Evolutionary conservation across 2,329 filamentous ascomycete species (phyloP).

Genomic region (Pseudocercospora fuligena): DNA sequence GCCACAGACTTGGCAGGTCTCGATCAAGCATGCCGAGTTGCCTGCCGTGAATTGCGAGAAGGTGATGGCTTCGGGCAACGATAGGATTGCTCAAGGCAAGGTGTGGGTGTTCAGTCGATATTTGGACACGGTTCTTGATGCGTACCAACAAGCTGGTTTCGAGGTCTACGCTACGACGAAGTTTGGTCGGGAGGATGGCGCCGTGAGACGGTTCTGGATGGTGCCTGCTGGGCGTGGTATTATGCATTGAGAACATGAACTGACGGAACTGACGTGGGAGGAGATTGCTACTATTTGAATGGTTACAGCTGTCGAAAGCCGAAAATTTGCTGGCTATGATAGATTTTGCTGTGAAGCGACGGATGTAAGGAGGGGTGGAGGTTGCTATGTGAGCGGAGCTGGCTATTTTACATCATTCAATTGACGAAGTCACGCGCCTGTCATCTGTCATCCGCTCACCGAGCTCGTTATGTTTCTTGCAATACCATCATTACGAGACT

Average conservation of each 20-base stretch:
- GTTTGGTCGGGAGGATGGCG: not conserved
- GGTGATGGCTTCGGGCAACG: not conserved
- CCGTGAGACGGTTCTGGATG: not conserved
- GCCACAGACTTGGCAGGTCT: not conserved
- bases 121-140: not conserved
- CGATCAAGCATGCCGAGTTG: not conserved
- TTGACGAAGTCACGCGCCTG: too few relatives aligned
- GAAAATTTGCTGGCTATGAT: not conserved
- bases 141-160: conserved; percentile 1
- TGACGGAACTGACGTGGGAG: not conserved
- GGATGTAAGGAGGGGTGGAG: not conserved
- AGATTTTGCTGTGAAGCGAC: not conserved
- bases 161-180: not conserved
- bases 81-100: conserved; percentile 1
- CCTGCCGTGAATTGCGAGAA: not conserved
- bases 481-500: too few relatives aligned
- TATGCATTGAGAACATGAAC: not conserved
- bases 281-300: not conserved
- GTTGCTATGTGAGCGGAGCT: too few relatives aligned
- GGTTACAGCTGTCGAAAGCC: not conserved
- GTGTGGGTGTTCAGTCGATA: not conserved
- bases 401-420: too few relatives aligned
- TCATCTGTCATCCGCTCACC: too few relatives aligned
- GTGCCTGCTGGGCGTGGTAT: not conserved
- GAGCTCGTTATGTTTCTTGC: too few relatives aligned